phyloP scores from a whole-genome alignment of 148 eudicot genomes.

The Chenopodium album region DNA sequence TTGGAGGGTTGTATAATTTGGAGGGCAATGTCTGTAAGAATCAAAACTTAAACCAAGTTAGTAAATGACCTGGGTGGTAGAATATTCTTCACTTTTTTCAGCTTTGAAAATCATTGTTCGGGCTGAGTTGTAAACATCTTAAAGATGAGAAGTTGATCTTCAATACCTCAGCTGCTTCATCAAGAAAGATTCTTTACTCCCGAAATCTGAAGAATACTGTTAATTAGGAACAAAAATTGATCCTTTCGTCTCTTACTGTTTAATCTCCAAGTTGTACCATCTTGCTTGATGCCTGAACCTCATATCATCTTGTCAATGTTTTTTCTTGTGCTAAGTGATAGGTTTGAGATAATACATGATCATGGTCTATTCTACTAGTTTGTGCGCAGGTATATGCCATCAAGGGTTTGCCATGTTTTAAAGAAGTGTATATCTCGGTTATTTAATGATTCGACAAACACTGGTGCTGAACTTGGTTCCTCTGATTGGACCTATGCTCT shows the following conservation, averaged over 20 bases:
- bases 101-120: background rate
- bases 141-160: background rate
- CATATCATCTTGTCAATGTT: background rate
- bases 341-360: constrained; percentile 19
- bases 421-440: constrained; percentile 44
- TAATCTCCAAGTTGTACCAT: background rate
- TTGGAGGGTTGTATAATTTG: background rate
- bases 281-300: background rate
- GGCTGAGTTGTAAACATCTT: background rate
- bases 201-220: background rate
- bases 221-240: background rate
- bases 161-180: background rate
- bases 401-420: constrained; percentile 52
- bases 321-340: background rate
- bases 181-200: background rate
- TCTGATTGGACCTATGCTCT: constrained; percentile 59
- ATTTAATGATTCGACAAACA: constrained; percentile 35
- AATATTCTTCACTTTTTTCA: background rate
- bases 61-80: background rate
- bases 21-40: background rate
- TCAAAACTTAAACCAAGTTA: background rate
- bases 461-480: constrained; percentile 37
- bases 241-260: background rate
- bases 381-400: constrained; percentile 74
- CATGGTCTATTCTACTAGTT: constrained; percentile 56